Base-by-base conservation (phyloP, 148 eudicot genomes). In the Fallopia convolvulus region DNA sequence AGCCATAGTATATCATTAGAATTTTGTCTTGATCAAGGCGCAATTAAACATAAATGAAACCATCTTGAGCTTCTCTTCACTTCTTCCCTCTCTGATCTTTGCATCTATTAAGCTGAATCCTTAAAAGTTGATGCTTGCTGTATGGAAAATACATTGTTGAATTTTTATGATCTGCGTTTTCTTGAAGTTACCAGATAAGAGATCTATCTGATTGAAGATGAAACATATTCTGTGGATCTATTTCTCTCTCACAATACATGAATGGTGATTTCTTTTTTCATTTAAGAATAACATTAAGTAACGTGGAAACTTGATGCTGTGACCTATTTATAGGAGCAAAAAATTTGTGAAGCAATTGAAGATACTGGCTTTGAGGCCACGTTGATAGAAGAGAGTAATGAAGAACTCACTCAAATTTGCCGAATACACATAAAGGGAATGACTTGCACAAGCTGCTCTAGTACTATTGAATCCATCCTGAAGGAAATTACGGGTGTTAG, bases 361-460 rank as follows among this genome's bases (percentile, higher is more conserved):
- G 90, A 88, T 78, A 80, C 78, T 2, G 90, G 97, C 8, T 92
- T 91, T 72, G 79, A 86, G 81, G 97, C 98, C 55, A 70, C 86
- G 32, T 83, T 90, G 79, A 81, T 92, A 8, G 75, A 79, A 80
- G 95, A 86, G 49, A 70, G 21, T 17, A 77, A 55, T 75, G 87
- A 88, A 75, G 87, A 77, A 78, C 83, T 83, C 56, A 84, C 72
- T 36, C 90, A 86, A 78, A 80, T 87, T 56, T 91, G 97, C 65
- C 81, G 97, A 17, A 78, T 92, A 74, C 92, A 74, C 11, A 88
- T 95, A 42, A 87, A 91, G 50, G 97, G 93, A 68, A 89, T 95
- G 91, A 91, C 94, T 18, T 92, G 97, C 88, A 91, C 90, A 26
- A 85, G 96, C 48, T 95, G 99, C 79, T 87, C 94, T n/a, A 82